Evolutionary conservation across 208 protist genomes (phyloP), one percentile per base, ranked within the genome.

Genomic region (Lotmaria passim): DNA sequence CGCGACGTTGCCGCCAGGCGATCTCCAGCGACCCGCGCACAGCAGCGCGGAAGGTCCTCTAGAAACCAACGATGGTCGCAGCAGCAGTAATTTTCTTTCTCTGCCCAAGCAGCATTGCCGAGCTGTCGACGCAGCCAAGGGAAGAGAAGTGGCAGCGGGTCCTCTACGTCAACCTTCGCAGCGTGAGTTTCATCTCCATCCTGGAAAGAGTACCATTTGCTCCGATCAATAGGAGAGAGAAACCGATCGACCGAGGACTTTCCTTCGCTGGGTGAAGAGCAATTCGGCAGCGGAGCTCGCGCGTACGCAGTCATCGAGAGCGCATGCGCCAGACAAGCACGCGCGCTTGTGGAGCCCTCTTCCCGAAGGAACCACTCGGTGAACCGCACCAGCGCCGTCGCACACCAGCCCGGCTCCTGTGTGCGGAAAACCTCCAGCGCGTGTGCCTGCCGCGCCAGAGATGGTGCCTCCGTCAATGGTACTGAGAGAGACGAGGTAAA

Each of bases 31-130:
- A 67, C 60, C 7, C 59, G 52, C 6, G 84, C 66, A 23, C 87
- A 66, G 70, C 82, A 86, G 11, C 65, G 62, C 14, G 85, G 78
- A 10, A 95, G 48, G 19, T 65, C 76, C 43, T 84, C 61, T 2
- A 83, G 75, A 60, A 90, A 84, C 86, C 86, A 95, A 8, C 57
- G 59, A 58, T 95, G 90, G 0, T 47, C 59, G 59, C 86, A 94
- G 43, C 78, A 79, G 33, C 44, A 33, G 17, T 36, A 10, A n/a
- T 23, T 30, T 21, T 10, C 17, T 14, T n/a, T 19, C 30, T n/a
- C 14, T 46, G 33, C 12, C 15, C 19, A 10, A 11, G 19, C 48
- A 28, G 6, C 44, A 17, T 3, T 24, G 3, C 15, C n/a, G n/a
- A n/a, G 36, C 28, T 41, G 1, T 14, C 33, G 2, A 19, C 31